A percentile compares a stretch with the other conserved stretches of the same genome.
phyloP scores from a whole-genome alignment of 495 filamentous ascomycete species.

The Aspergillus carlsbadensis region DNA sequence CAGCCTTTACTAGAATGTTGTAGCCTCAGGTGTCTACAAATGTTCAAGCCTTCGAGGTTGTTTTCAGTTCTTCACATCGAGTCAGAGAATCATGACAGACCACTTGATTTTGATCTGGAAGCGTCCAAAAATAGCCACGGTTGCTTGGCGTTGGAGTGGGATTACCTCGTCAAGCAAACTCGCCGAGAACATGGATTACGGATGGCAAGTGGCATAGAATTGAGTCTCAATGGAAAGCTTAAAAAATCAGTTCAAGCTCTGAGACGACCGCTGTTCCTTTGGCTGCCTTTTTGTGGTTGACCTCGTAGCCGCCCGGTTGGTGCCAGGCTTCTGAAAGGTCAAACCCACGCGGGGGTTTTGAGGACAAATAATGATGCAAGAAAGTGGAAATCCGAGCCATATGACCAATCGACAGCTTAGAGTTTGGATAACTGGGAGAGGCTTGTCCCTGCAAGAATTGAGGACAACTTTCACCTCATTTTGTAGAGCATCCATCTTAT shows the following conservation, averaged over 20 bases:
- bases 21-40: neutral
- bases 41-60: too few relatives aligned
- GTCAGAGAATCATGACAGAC: too few relatives aligned
- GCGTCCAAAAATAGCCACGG: neutral
- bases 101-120: neutral
- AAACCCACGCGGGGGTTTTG: neutral
- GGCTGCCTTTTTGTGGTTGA: neutral
- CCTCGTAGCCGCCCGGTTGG: neutral
- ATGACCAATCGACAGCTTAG: neutral
- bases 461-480: too few relatives aligned
- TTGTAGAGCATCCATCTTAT: too few relatives aligned
- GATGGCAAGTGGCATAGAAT: neutral
- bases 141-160: neutral
- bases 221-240: neutral
- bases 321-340: neutral
- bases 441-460: neutral
- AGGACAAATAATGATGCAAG: constrained; percentile 4
- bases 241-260: neutral
- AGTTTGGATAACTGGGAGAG: neutral
- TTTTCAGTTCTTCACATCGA: too few relatives aligned
- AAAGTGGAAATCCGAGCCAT: neutral
- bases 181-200: neutral
- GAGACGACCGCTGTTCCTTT: neutral
- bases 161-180: neutral
- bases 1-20: neutral